These are phyloP conservation scores for Barbarea vulgaris DNA, from an alignment of 345 rosid species.

Conservation along the genomic window DNA sequence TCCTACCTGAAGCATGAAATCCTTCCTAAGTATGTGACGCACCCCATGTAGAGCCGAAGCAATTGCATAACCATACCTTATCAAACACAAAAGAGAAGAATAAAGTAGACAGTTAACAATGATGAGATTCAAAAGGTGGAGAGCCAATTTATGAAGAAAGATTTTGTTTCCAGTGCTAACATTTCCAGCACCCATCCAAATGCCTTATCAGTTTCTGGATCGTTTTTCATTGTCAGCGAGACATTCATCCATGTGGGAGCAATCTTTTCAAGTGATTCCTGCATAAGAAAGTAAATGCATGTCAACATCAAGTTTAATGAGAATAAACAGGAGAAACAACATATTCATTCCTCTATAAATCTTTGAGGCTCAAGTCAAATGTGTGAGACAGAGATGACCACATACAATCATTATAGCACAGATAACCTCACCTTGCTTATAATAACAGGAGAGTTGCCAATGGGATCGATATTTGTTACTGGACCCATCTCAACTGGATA, in stretches of 20 bases:
- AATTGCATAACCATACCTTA: slow-evolving; percentile 96
- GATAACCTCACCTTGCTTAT: slow-evolving; percentile 61
- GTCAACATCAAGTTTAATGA: neutral
- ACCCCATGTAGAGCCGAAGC: slow-evolving; percentile 98
- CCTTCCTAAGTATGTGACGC: slow-evolving; percentile 75
- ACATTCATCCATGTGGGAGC: slow-evolving; percentile 99
- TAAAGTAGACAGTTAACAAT: slow-evolving; percentile 7
- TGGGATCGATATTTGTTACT: slow-evolving; percentile 72
- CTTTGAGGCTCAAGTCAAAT: neutral
- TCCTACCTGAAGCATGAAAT: slow-evolving; percentile 96
- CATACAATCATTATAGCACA: neutral
- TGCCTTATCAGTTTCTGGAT: slow-evolving; percentile 89
- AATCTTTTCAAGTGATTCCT: slow-evolving; percentile 77
- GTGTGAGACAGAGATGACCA: slow-evolving; percentile 18
- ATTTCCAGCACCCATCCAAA: slow-evolving; percentile 99
- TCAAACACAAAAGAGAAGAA: slow-evolving; percentile 30
- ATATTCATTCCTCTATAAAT: neutral
- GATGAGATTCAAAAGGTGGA: slow-evolving; percentile 17
- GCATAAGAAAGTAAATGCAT: slow-evolving; percentile 27
- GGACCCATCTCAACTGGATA: slow-evolving; percentile 78
- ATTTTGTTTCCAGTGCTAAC: slow-evolving; percentile 50
- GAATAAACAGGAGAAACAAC: slow-evolving; percentile 2
- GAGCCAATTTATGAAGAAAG: slow-evolving; percentile 1
- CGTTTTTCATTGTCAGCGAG: slow-evolving; percentile 88
- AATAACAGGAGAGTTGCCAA: slow-evolving; percentile 89